Conservation (phyloP, 495 filamentous ascomycete species). For the Immersiella caudata region DNA sequence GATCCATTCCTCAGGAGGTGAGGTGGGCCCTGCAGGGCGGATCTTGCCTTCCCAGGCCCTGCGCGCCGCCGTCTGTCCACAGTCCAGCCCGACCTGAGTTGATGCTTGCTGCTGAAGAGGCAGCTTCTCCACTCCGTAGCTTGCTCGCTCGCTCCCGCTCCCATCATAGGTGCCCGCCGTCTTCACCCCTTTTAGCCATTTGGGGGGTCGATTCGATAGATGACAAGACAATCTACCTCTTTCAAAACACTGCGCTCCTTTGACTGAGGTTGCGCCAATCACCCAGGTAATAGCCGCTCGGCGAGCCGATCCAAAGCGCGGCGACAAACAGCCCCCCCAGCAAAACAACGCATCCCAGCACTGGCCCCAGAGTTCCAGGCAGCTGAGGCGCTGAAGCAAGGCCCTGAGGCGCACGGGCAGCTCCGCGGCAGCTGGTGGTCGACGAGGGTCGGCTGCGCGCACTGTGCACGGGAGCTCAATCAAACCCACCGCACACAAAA, state of each 20-base stretch:
- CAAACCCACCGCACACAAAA: slow-evolving; percentile 30
- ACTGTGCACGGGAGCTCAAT: not conserved
- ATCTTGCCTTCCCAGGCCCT: not conserved
- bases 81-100: not conserved
- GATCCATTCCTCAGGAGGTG: not conserved
- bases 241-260: not conserved
- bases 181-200: slow-evolving; percentile 27
- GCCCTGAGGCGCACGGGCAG: not conserved
- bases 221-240: slow-evolving; percentile 7
- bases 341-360: not conserved
- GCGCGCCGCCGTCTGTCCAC: not conserved
- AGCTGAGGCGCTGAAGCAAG: not conserved
- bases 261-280: not conserved
- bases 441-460: not conserved
- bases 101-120: too few relatives aligned
- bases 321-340: not conserved
- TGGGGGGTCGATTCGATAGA: not conserved
- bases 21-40: not conserved
- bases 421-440: not conserved
- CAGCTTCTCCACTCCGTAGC: not conserved
- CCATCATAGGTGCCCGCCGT: not conserved
- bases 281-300: slow-evolving; percentile 7
- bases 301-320: slow-evolving; percentile 2
- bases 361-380: not conserved
- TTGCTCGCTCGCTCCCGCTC: slow-evolving; percentile 16